Evolutionary conservation across 2,329 filamentous ascomycete genomes (phyloP).

Genomic region (Cryoendolithus antarcticus): DNA sequence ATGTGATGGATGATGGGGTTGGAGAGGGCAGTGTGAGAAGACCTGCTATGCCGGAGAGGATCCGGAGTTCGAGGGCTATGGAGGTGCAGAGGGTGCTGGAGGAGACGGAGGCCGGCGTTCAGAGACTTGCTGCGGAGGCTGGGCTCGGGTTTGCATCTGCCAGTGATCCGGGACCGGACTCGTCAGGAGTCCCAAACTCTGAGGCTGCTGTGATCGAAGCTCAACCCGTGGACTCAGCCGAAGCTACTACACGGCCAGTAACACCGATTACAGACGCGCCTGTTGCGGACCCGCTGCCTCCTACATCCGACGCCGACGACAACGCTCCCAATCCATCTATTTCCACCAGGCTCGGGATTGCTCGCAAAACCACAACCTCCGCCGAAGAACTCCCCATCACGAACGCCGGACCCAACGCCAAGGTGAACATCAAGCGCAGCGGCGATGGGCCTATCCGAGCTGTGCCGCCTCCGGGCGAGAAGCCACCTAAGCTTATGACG

Average conservation of each 20-base stretch:
- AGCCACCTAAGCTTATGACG: slow-evolving; percentile 4
- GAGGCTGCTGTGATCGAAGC: too few species aligned
- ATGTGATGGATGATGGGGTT: too few species aligned
- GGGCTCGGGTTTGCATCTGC: too few species aligned
- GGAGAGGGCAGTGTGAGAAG: slow-evolving; percentile 9
- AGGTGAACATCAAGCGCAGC: slow-evolving; percentile 20
- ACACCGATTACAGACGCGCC: not conserved
- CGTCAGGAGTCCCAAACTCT: too few species aligned
- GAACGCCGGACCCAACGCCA: slow-evolving; percentile 23
- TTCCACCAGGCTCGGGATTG: too few species aligned
- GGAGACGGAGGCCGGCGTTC: slow-evolving; percentile 18
- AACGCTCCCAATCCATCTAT: too few species aligned
- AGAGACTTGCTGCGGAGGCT: too few species aligned
- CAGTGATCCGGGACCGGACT: too few species aligned
- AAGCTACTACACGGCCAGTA: not conserved
- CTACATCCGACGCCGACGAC: not conserved
- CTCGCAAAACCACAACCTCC: not conserved
- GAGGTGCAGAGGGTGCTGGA: slow-evolving; percentile 36
- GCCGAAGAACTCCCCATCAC: slow-evolving; percentile 21
- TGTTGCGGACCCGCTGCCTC: not conserved
- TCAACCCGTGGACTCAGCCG: not conserved
- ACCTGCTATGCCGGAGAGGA: slow-evolving; percentile 36
- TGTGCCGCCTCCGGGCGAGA: slow-evolving; percentile 15
- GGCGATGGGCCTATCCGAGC: slow-evolving; percentile 14
- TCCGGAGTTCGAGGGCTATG: slow-evolving; percentile 33